Evolutionary conservation across 345 rosid genomes (phyloP).

Genomic region (Toxicodendron radicans): DNA sequence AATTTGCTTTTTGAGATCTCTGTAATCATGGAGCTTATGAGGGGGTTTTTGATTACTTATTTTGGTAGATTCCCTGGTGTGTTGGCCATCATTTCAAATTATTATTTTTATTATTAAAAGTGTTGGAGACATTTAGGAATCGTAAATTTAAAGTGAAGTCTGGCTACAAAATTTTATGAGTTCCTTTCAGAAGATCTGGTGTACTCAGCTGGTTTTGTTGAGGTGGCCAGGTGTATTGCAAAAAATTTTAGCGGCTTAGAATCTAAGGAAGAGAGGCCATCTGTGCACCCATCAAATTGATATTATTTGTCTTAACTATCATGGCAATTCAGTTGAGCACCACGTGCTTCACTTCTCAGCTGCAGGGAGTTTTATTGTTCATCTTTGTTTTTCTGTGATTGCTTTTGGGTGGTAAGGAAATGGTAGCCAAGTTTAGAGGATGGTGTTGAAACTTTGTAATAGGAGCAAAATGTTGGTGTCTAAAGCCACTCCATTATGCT

Average conservation of each 20-base stretch:
- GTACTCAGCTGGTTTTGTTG: not conserved
- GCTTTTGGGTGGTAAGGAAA: not conserved
- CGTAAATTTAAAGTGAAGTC: conserved; percentile 8
- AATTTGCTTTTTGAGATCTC: not conserved
- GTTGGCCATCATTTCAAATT: too few species aligned
- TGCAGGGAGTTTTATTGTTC: too few species aligned
- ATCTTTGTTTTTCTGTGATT: not conserved
- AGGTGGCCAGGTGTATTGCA: not conserved
- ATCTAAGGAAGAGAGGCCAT: not conserved
- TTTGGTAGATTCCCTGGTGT: not conserved
- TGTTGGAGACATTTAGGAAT: not conserved
- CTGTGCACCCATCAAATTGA: not conserved
- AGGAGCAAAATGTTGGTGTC: not conserved
- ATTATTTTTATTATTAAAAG: not conserved
- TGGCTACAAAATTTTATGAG: not conserved
- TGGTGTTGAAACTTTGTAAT: not conserved
- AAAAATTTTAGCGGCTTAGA: not conserved
- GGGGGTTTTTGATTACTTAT: not conserved
- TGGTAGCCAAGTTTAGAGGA: not conserved
- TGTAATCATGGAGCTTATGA: not conserved
- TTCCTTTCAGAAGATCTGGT: not conserved
- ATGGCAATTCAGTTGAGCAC: not conserved
- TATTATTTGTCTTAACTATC: not conserved
- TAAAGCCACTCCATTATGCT: not conserved
- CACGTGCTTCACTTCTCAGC: not conserved